A percentile compares a stretch with the other conserved stretches of the same genome.
These are phyloP conservation scores for Hanseniaspora lindneri DNA, from an alignment of 805 yeast genomes.

Conservation along the genomic window DNA sequence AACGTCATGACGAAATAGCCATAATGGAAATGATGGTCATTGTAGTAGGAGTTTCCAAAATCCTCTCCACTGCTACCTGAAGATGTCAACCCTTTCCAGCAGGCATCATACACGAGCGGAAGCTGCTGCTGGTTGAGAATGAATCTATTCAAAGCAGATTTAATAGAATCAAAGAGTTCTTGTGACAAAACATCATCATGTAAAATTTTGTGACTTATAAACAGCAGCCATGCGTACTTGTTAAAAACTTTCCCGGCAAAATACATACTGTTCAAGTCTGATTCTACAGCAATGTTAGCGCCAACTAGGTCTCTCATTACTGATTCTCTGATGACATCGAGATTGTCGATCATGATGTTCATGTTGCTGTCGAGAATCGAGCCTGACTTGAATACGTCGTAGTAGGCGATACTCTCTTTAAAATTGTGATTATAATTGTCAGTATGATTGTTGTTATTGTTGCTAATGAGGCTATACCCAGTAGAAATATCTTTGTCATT, in stretches of 20 bases:
- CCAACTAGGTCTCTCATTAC: slow-evolving; percentile 28
- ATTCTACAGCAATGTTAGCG: slow-evolving; percentile 36
- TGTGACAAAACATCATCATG: slow-evolving; percentile 42
- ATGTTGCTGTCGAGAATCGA: slow-evolving; percentile 20
- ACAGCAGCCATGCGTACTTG: slow-evolving; percentile 78
- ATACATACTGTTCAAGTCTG: slow-evolving; percentile 71
- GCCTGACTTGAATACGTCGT: background rate
- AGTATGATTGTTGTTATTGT: no score
- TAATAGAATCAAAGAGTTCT: slow-evolving; percentile 44
- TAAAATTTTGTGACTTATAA: slow-evolving; percentile 56
- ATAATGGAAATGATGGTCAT: slow-evolving; percentile 69
- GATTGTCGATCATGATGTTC: slow-evolving; percentile 21
- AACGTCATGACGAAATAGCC: slow-evolving; percentile 65
- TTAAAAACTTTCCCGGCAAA: slow-evolving; percentile 79
- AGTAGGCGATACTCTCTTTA: slow-evolving; percentile 34
- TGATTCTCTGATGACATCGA: slow-evolving; percentile 27
- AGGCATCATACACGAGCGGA: slow-evolving; percentile 68
- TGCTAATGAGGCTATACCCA: no score
- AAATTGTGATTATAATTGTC: no score
- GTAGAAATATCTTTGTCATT: no score
- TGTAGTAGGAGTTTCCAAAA: slow-evolving; percentile 59
- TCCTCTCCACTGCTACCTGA: slow-evolving; percentile 51
- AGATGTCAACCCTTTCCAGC: slow-evolving; percentile 70
- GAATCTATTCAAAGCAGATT: slow-evolving; percentile 58
- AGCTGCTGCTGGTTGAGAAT: slow-evolving; percentile 53